Percentiles rank a stretch among this genome's conserved stretches.
Conservation (phyloP, 345 rosid genomes). For the Eucalyptus curtisii region DNA sequence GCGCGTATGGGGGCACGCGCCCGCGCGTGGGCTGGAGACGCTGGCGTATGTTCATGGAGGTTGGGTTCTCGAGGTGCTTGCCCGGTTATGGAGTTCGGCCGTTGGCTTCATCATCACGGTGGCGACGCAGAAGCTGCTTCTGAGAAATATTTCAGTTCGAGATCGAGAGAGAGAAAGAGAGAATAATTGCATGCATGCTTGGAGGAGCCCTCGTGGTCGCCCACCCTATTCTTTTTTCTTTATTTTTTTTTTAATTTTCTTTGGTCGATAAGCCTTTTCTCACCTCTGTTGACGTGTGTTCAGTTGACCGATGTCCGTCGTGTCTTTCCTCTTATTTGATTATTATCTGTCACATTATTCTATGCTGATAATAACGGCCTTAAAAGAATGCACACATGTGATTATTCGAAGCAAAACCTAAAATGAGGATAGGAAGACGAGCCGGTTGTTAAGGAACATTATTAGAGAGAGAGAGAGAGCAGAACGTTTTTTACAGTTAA, state of each 20-base stretch:
- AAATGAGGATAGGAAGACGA: no score
- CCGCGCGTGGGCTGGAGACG: slow-evolving; percentile 21
- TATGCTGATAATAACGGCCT: background rate
- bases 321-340: no score
- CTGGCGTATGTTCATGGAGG: slow-evolving; percentile 11
- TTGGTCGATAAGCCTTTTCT: background rate
- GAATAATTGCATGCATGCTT: no score
- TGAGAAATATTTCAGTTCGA: background rate
- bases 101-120: background rate
- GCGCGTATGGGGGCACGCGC: background rate
- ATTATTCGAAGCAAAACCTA: no score
- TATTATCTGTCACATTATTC: no score
- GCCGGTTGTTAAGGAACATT: no score
- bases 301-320: background rate
- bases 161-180: no score
- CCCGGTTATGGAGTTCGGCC: fast-evolving
- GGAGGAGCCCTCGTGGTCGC: no score
- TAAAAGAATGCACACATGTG: background rate
- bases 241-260: no score
- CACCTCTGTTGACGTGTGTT: background rate
- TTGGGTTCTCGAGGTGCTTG: fast-evolving
- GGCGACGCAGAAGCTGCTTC: background rate
- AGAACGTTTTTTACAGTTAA: no score
- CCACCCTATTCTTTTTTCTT: no score
- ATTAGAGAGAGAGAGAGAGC: no score